Conservation (phyloP, 2,329 filamentous ascomycete species). For the Cladobotryum protrusum region DNA sequence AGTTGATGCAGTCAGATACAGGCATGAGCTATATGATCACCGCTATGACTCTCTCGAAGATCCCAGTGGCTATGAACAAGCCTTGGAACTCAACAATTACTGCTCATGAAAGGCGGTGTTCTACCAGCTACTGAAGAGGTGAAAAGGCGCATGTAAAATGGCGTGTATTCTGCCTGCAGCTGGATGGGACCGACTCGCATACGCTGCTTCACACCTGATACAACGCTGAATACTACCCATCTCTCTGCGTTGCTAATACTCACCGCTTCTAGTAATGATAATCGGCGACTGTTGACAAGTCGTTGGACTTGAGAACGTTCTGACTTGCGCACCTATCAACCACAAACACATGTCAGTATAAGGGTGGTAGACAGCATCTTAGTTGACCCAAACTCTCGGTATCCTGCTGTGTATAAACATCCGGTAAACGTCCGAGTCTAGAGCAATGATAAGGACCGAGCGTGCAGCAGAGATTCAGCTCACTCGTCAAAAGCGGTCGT, state of each 20-base stretch:
- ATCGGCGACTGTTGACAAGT: too few relatives aligned
- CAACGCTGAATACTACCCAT: neutral
- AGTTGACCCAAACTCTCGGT: neutral
- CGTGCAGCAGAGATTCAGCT: neutral
- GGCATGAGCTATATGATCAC: too few relatives aligned
- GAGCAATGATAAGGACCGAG: neutral
- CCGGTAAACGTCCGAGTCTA: neutral
- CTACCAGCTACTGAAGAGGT: neutral
- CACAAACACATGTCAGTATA: constrained; percentile 10
- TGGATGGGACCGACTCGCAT: neutral
- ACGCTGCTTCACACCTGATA: neutral
- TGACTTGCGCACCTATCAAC: constrained; percentile 5
- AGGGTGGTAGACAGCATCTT: neutral
- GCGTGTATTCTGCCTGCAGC: neutral
- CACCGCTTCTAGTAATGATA: constrained; percentile 1
- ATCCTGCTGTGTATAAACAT: neutral
- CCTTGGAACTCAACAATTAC: neutral
- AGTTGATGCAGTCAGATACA: too few relatives aligned
- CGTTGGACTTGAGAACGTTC: neutral
- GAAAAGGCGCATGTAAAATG: neutral
- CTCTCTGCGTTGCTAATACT: neutral
- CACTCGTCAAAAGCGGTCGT: too few relatives aligned
- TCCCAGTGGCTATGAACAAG: too few relatives aligned
- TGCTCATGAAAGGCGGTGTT: neutral
- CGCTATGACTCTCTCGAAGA: too few relatives aligned